Evolutionary conservation across 805 yeast species (phyloP).

Genomic region (Metschnikowia cubensis): DNA sequence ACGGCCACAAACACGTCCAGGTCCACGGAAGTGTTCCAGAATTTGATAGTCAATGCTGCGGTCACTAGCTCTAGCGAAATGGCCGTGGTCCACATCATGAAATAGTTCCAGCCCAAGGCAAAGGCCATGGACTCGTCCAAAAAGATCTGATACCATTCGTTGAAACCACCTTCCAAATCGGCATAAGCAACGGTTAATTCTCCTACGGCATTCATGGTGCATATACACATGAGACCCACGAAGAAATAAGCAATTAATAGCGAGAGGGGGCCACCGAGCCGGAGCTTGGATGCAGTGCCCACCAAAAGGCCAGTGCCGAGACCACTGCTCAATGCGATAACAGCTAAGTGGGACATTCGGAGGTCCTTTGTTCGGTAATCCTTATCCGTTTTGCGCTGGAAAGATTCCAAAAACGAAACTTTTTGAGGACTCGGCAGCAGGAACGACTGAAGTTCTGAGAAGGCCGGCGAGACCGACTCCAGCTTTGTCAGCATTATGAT

Average conservation of each 20-base stretch:
- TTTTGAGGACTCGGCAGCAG: constrained; percentile 1
- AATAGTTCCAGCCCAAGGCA: constrained; percentile 38
- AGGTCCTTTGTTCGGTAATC: constrained; percentile 13
- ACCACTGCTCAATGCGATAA: constrained; percentile 36
- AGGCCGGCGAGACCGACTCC: constrained; percentile 8
- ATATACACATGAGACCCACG: constrained; percentile 25
- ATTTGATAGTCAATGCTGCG: constrained; percentile 47
- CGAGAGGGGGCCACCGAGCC: constrained; percentile 25
- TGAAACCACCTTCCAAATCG: constrained; percentile 40
- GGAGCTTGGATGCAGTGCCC: constrained; percentile 31
- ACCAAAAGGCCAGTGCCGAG: constrained; percentile 42
- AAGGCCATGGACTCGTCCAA: constrained; percentile 36
- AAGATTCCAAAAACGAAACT: constrained; percentile 13
- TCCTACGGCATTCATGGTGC: constrained; percentile 39
- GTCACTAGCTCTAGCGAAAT: constrained; percentile 20
- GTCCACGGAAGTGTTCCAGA: constrained; percentile 49
- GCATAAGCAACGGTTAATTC: constrained; percentile 58
- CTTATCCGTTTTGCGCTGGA: constrained; percentile 12
- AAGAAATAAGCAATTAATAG: constrained; percentile 22
- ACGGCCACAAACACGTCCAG: constrained; percentile 56
- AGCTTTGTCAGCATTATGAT: neutral
- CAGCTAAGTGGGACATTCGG: constrained; percentile 26
- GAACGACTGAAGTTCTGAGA: constrained; percentile 9
- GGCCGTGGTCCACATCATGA: constrained; percentile 25
- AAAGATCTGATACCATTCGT: constrained; percentile 26